Evolutionary conservation across 306 rosid species (phyloP), one percentile per base, ranked within the genome.

Genomic region (Vicia villosa): DNA sequence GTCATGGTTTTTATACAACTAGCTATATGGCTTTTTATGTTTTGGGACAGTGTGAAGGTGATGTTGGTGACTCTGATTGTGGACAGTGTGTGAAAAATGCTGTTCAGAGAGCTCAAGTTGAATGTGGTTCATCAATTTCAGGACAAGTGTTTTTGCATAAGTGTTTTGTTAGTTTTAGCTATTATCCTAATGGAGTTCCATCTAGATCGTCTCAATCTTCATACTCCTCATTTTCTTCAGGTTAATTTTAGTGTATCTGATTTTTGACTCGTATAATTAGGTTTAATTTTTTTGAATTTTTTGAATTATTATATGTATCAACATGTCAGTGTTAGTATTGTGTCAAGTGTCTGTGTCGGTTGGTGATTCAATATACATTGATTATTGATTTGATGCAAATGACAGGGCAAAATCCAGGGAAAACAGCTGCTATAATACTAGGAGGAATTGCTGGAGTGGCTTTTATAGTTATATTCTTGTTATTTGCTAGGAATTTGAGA

Each of bases 11-110:
- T 45, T 93, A 88, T 63, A 79, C 98, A 1, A 86, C 90, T 2
- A 90, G 73, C 73, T 93, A 93, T 41, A 85, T 88, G 69, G 50
- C 82, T 14, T 57, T 93, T 63, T 93, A 88, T 79, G 82, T 93
- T 46, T 73, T 93, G 86, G 98, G 85, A 22, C 98, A 93, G 62
- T 93, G 98, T 65, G 96, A 93, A 73, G 98, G 98, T 1, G 94
- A 84, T 73, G 75, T 93, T 49, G 98, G 98, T 19, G 97, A 88
- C 64, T 80, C 94, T 1, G 97, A 93, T 72, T 93, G 98, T 59
- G 96, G 95, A 0, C 92, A 82, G 57, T 90, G 97, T 79, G 86
- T 88, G 51, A 93, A 93, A 41, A 81, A 45, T 74, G 90, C 91
- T 30, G 95, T 85, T 37, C 92, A 93, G 69, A 93, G 63, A 81